Evolutionary conservation across 1,139 yeast species (phyloP), one percentile per base, ranked within the genome.

Genomic region (Yamadazyma buinensis): DNA sequence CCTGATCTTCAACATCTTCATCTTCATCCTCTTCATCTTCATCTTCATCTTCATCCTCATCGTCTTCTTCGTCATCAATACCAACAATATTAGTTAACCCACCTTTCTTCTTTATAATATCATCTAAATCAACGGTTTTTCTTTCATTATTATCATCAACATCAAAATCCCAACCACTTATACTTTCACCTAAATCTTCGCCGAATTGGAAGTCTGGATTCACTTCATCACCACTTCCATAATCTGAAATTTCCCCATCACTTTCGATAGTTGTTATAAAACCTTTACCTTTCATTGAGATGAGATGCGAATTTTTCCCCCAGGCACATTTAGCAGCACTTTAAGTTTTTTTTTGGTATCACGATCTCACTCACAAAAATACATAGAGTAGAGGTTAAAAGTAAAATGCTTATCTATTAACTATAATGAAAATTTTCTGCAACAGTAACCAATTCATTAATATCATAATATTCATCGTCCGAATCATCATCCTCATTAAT

Each of bases 111-210:
- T 83, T 78, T 48, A 88, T 83, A 38, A 88, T 88, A 19, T 80
- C 80, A 52, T 88, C 96, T 46, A 88, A 67, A 62, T 87, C 94
- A n/a, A 88, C 95, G 38, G 80, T 86, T 44, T 72, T 78, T 44
- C 57, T 72, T 7, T 52, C 58, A 15, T 52, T 54, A 23, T 60
- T 58, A n/a, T 60, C 64, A 34, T 69, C 75, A 12, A 72, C 75
- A 29, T 67, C 75, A 54, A 86, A 85, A 46, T 86, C 88, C 96
- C 96, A 88, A 3, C 95, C 95, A 31, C 77, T 78, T 36, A 83
- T 78, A 13, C 61, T 65, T 4, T 65, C 52, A 3, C 65, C 51
- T 2, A 69, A 55, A 15, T 82, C 94, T 18, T 78, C 61, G 12
- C 75, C 72, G 46, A 87, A 78, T 21, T 72, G 67, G 54, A 90